Percentiles rank a stretch among this genome's conserved stretches.
These are phyloP conservation scores for Aleurites moluccanus DNA, from an alignment of 441 rosid species.

Conservation along the genomic window DNA sequence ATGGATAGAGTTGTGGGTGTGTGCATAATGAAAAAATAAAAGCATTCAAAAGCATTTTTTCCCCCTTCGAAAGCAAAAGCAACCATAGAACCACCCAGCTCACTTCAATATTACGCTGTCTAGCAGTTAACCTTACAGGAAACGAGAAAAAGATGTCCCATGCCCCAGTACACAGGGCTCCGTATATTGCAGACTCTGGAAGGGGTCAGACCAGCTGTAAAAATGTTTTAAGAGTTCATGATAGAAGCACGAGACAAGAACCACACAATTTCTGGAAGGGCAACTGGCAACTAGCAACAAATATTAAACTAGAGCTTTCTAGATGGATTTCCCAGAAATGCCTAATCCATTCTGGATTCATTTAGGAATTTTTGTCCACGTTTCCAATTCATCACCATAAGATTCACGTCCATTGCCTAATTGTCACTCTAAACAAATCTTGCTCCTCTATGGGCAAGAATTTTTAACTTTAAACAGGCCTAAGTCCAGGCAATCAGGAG, in stretches of 20 bases:
- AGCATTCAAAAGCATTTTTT: not conserved
- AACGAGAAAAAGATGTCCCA: not conserved
- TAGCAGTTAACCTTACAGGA: not conserved
- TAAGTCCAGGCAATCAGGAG: not conserved
- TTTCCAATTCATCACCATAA: not conserved
- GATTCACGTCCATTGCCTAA: not conserved
- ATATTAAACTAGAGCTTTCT: not conserved
- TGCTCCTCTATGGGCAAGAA: not conserved
- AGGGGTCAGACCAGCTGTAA: not conserved
- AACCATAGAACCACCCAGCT: not conserved
- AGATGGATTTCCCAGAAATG: not conserved
- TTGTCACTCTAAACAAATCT: not conserved
- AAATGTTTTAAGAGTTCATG: not conserved
- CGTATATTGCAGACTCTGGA: not conserved
- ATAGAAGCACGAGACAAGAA: not conserved
- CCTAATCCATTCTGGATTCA: not conserved
- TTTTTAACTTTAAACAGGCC: not conserved
- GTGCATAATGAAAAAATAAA: not conserved
- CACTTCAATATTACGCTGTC: not conserved
- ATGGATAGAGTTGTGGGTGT: not conserved
- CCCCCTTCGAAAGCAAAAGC: not conserved
- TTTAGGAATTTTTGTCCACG: not conserved
- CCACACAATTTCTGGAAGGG: too few relatives aligned
- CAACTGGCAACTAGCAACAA: not conserved
- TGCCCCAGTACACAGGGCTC: not conserved